These are phyloP conservation scores for Podaxis sp. DNA, from an alignment of 768 basidiomycete species.

Conservation along the genomic window DNA sequence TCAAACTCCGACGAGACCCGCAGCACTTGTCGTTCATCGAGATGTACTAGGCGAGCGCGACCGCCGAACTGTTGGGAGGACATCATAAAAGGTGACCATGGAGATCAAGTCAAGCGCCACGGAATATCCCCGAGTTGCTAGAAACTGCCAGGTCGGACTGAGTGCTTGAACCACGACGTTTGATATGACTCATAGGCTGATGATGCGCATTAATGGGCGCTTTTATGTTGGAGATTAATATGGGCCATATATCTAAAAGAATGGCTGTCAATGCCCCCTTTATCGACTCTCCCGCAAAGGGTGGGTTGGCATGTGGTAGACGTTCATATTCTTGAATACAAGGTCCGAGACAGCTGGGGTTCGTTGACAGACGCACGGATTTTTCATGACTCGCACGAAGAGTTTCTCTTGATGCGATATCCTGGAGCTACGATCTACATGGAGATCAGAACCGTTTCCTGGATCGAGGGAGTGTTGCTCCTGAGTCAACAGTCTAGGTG, in stretches of 20 bases:
- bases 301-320: background rate
- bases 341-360: background rate
- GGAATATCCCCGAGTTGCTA: background rate
- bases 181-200: background rate
- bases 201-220: background rate
- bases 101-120: background rate
- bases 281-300: background rate
- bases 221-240: background rate
- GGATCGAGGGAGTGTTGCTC: background rate
- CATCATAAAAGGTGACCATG: background rate
- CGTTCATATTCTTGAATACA: background rate
- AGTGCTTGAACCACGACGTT: background rate
- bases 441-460: background rate
- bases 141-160: background rate
- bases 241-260: background rate
- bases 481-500: background rate
- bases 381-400: background rate
- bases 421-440: background rate
- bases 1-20: background rate
- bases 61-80: background rate
- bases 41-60: too few species aligned
- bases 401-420: background rate
- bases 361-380: background rate
- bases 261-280: too few species aligned
- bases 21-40: background rate